These are phyloP conservation scores for Dipodascus albidus DNA, from an alignment of 805 yeast species.

Conservation along the genomic window DNA sequence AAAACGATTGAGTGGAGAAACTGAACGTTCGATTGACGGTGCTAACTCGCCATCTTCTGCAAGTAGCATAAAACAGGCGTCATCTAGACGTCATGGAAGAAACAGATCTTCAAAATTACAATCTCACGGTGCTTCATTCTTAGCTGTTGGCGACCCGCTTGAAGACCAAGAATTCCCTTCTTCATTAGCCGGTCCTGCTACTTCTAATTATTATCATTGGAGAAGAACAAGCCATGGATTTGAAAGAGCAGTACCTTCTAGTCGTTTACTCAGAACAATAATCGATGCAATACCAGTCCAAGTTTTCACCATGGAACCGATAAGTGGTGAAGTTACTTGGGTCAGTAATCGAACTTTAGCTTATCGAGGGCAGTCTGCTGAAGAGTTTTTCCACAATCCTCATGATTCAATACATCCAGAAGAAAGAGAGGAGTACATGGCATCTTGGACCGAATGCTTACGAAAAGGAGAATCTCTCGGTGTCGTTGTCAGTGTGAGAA, in stretches of 20 bases:
- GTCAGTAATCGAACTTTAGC: conserved; percentile 23
- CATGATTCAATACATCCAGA: conserved; percentile 19
- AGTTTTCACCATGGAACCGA: conserved; percentile 23
- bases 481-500: conserved; percentile 18
- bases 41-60: neutral
- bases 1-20: conserved; percentile 1
- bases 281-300: conserved; percentile 26
- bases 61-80: neutral
- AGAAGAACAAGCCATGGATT: conserved; percentile 2
- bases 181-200: neutral
- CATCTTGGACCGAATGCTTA: conserved; percentile 19
- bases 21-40: conserved; percentile 1
- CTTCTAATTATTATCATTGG: neutral
- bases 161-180: neutral
- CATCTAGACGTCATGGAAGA: neutral
- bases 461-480: conserved; percentile 20
- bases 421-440: conserved; percentile 16
- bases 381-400: conserved; percentile 17
- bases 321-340: conserved; percentile 22
- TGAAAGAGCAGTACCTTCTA: conserved; percentile 11
- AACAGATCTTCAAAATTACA: neutral
- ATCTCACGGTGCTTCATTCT: neutral
- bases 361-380: conserved; percentile 20
- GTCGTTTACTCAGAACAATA: conserved; percentile 18
- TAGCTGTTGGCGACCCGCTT: neutral